Conservation (phyloP, 306 rosid species). For the Trifolium dubium region DNA sequence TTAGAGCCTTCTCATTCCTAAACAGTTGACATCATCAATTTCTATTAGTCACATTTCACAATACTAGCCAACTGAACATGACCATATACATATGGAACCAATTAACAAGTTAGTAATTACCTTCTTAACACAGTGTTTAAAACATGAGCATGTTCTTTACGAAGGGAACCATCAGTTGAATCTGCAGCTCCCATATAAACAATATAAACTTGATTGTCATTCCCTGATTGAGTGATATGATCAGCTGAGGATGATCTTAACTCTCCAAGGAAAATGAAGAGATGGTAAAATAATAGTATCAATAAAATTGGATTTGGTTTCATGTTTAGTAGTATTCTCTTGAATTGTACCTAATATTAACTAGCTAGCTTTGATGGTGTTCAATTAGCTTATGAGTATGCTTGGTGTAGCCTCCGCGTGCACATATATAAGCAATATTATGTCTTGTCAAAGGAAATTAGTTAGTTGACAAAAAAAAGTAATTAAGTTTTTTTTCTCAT, state of each 20-base stretch:
- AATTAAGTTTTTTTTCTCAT: no score
- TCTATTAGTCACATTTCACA: neutral
- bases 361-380: neutral
- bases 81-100: neutral
- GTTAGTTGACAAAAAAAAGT: neutral
- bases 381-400: neutral
- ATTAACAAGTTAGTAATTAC: conserved; percentile 29
- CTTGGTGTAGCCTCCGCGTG: neutral
- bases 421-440: neutral
- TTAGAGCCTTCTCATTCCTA: conserved; percentile 62
- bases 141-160: conserved; percentile 61
- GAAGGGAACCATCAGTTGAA: conserved; percentile 50
- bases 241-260: neutral
- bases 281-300: conserved; percentile 11
- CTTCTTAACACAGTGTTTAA: conserved; percentile 55
- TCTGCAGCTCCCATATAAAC: conserved; percentile 90
- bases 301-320: conserved; percentile 14
- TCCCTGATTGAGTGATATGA: conserved; percentile 17
- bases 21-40: neutral
- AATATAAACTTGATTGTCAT: conserved; percentile 55
- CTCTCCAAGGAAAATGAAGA: conserved; percentile 39
- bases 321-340: conserved; percentile 10
- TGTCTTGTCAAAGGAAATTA: neutral
- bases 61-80: neutral
- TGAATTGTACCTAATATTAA: neutral